phyloP scores from a whole-genome alignment of 345 rosid genomes.

The Excoecaria cochinchinensis region DNA sequence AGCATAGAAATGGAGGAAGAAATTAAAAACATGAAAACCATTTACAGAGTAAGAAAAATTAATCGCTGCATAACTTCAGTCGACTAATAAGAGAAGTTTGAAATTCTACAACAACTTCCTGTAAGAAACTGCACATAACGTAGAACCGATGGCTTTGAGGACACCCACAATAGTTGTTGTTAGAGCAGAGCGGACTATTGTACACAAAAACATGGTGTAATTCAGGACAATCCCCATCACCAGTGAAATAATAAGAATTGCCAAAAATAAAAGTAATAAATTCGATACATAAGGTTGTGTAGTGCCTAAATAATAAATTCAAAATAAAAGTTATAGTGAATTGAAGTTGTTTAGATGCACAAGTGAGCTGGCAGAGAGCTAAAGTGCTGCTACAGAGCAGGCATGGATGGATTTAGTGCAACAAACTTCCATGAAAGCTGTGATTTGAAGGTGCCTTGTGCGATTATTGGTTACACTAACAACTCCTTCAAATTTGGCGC shows the following conservation, averaged over 20 bases:
- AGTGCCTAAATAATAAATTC: no score
- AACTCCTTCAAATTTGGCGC: slow-evolving; percentile 75
- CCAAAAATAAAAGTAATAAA: slow-evolving; percentile 47
- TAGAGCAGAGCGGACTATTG: slow-evolving; percentile 91
- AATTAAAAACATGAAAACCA: no score
- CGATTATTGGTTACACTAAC: slow-evolving; percentile 69
- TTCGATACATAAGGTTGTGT: no score
- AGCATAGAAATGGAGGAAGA: no score
- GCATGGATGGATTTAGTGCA: slow-evolving; percentile 78
- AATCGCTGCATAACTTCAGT: no score
- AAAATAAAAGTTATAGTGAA: no score
- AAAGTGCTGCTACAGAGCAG: slow-evolving; percentile 77
- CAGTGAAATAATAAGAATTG: slow-evolving; percentile 64
- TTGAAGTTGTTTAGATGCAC: no score
- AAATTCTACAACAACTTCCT: not conserved
- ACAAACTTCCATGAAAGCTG: slow-evolving; percentile 67
- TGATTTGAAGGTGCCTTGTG: slow-evolving; percentile 93
- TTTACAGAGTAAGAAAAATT: no score
- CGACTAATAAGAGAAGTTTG: not conserved
- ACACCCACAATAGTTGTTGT: slow-evolving; percentile 98
- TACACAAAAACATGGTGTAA: slow-evolving; percentile 94
- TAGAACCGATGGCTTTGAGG: slow-evolving; percentile 93
- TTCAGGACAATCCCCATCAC: slow-evolving; percentile 93
- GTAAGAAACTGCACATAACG: slow-evolving; percentile 46
- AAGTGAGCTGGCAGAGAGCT: slow-evolving; percentile 53